phyloP scores from a whole-genome alignment of 2,329 filamentous ascomycete genomes.

The Ascosphaera apis region DNA sequence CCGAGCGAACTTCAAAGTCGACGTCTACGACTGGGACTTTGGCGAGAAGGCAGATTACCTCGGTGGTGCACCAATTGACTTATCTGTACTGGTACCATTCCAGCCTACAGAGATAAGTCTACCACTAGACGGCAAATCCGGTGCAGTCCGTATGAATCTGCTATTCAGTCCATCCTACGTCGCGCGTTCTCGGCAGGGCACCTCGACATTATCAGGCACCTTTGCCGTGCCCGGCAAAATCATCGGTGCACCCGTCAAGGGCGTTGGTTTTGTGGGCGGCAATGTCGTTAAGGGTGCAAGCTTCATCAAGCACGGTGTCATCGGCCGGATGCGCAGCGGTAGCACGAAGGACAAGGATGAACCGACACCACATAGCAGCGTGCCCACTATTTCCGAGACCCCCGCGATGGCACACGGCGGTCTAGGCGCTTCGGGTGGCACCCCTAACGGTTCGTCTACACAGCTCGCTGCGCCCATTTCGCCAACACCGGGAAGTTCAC shows the following conservation, averaged over 20 bases:
- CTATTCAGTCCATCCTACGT: constrained; percentile 89
- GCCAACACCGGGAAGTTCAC: constrained; percentile 6
- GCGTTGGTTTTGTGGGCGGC: constrained; percentile 57
- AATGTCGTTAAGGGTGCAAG: constrained; percentile 75
- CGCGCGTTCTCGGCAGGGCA: constrained; percentile 63
- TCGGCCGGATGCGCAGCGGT: constrained; percentile 28
- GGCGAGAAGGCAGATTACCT: constrained; percentile 82
- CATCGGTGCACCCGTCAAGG: constrained; percentile 88
- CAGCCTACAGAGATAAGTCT: constrained; percentile 51
- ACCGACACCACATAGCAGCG: constrained; percentile 2
- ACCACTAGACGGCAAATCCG: constrained; percentile 69
- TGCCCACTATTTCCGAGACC: constrained; percentile 1
- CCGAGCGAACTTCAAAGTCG: constrained; percentile 57
- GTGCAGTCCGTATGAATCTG: constrained; percentile 57
- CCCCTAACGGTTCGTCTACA: constrained; percentile 13
- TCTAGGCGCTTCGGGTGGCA: constrained; percentile 2
- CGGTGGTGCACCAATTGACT: constrained; percentile 52
- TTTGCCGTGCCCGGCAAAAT: constrained; percentile 75
- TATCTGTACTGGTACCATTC: constrained; percentile 69
- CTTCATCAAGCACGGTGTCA: constrained; percentile 70
- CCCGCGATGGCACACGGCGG: constrained; percentile 3
- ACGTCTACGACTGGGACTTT: constrained; percentile 91
- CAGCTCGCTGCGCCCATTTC: constrained; percentile 12
- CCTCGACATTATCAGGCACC: constrained; percentile 77
- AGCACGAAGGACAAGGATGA: constrained; percentile 27